Conservation (phyloP, 495 filamentous ascomycete genomes). For the Daldinia caldariorum region DNA sequence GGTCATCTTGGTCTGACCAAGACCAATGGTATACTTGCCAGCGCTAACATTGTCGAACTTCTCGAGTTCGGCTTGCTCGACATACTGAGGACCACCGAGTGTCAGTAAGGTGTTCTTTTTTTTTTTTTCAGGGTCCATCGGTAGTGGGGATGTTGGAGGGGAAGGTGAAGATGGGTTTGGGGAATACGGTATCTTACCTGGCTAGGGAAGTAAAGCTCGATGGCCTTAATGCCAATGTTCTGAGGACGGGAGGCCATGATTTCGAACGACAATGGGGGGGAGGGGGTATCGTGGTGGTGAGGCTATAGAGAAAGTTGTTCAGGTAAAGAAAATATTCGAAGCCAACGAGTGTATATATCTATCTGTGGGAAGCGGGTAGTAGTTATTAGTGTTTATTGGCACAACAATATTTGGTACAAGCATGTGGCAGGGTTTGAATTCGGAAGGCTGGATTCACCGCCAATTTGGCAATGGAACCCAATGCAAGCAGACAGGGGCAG, state of each 20-base stretch:
- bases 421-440: constrained; percentile 31
- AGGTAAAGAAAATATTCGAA: constrained; percentile 34
- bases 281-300: neutral
- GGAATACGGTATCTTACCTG: constrained; percentile 70
- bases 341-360: constrained; percentile 19
- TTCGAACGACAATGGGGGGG: constrained; percentile 28
- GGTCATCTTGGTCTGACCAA: constrained; percentile 99
- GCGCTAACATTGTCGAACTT: constrained; percentile 95
- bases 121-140: constrained; percentile 11
- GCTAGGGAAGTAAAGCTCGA: constrained; percentile 97
- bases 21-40: constrained; percentile 99
- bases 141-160: constrained; percentile 20
- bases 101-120: constrained; percentile 31
- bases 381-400: constrained; percentile 24
- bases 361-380: constrained; percentile 34
- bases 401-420: constrained; percentile 9
- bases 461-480: constrained; percentile 42
- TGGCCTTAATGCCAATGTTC: constrained; percentile 99
- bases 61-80: constrained; percentile 94
- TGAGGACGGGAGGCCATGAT: constrained; percentile 89
- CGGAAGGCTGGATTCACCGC: constrained; percentile 38
- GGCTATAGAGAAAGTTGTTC: constrained; percentile 41
- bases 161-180: neutral
- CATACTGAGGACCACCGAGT: constrained; percentile 71
- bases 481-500: constrained; percentile 30